Conservation (phyloP, 441 rosid species). For the Erodium texanum region DNA sequence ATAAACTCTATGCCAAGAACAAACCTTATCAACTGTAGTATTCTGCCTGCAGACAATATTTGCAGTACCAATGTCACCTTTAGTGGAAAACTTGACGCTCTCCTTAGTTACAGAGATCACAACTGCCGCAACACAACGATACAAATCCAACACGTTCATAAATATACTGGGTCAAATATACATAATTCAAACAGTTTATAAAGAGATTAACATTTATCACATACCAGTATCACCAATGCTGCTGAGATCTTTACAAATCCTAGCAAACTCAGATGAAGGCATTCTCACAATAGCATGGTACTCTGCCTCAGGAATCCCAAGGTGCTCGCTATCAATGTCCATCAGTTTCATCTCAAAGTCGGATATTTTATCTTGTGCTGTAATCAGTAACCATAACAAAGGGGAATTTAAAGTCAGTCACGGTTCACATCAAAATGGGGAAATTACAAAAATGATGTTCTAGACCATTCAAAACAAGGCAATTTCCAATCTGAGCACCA, state of each 20-base stretch:
- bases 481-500: background rate
- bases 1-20: background rate
- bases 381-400: constrained; percentile 14
- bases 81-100: constrained; percentile 86
- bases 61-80: constrained; percentile 93
- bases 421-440: background rate
- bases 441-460: background rate
- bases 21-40: constrained; percentile 81
- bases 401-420: background rate
- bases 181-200: background rate
- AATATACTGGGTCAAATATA: background rate
- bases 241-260: constrained; percentile 85
- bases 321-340: constrained; percentile 97
- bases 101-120: constrained; percentile 89
- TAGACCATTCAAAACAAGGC: background rate
- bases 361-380: constrained; percentile 88
- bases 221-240: constrained; percentile 91
- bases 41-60: constrained; percentile 86
- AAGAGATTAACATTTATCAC: background rate
- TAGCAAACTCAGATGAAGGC: constrained; percentile 81
- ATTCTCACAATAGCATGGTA: constrained; percentile 86
- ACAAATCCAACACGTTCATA: background rate
- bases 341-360: constrained; percentile 96
- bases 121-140: constrained; percentile 33
- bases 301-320: constrained; percentile 95